phyloP scores from a whole-genome alignment of 2,329 filamentous ascomycete genomes.

The Ophiostoma novo-ulmi region DNA sequence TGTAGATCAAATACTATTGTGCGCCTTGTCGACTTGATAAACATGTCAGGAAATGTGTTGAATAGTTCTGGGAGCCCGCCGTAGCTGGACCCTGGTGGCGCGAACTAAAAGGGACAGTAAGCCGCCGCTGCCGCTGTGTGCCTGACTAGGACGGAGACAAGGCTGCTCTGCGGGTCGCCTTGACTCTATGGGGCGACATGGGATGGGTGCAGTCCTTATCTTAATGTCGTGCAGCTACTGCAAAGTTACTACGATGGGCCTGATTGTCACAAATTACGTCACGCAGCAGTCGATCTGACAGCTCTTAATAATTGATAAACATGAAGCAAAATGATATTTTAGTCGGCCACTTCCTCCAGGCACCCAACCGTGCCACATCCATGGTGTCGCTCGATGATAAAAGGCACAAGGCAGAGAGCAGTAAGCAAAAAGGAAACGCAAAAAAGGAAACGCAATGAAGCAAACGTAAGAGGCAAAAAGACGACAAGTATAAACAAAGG shows the following conservation, averaged over 20 bases:
- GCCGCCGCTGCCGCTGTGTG: background rate
- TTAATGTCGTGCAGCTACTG: too few species aligned
- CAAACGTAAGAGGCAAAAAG: background rate
- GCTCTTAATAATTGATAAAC: background rate
- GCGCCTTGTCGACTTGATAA: too few species aligned
- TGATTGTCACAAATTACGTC: too few species aligned
- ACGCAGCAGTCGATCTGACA: too few species aligned
- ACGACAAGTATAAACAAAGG: background rate
- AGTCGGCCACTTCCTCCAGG: background rate
- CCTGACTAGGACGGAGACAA: background rate
- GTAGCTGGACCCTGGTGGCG: too few species aligned
- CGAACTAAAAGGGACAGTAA: background rate
- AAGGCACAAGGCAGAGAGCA: background rate
- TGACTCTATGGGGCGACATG: too few species aligned
- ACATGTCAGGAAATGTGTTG: too few species aligned
- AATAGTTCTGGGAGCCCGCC: too few species aligned
- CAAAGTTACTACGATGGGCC: too few species aligned
- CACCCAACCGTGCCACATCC: background rate
- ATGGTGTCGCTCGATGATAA: background rate
- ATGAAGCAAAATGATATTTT: slow-evolving; percentile 7
- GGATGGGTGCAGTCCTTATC: too few species aligned
- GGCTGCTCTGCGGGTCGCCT: background rate
- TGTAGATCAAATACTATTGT: too few species aligned
- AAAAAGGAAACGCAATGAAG: background rate
- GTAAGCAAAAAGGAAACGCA: background rate